These are phyloP conservation scores for Lipomyces anomalus DNA, from an alignment of 805 yeast genomes.

Conservation along the genomic window DNA sequence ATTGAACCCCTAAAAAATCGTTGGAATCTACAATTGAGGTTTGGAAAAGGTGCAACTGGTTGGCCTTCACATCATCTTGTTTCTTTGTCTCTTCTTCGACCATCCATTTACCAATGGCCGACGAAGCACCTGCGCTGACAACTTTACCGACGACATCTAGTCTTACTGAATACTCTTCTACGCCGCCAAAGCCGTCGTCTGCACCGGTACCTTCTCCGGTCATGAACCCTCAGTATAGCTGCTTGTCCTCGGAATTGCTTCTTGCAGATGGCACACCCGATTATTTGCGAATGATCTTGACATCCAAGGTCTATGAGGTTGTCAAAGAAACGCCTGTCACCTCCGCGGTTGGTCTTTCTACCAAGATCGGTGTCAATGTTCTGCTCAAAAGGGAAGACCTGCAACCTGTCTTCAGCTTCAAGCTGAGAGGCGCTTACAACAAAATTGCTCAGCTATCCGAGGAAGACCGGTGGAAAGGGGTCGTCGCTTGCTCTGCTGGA, in stretches of 20 bases:
- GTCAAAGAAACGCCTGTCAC: constrained; percentile 85
- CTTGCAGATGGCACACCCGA: constrained; percentile 65
- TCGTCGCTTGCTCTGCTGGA: constrained; percentile 97
- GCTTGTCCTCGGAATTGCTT: too few relatives aligned
- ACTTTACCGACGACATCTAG: too few relatives aligned
- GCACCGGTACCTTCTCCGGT: too few relatives aligned
- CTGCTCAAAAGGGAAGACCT: constrained; percentile 86
- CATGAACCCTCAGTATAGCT: too few relatives aligned
- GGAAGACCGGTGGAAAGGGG: constrained; percentile 68
- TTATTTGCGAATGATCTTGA: constrained; percentile 80
- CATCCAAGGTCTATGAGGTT: constrained; percentile 92
- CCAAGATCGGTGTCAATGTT: constrained; percentile 68
- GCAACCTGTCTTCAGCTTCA: constrained; percentile 91
- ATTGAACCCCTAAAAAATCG: too few relatives aligned
- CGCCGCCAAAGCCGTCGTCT: too few relatives aligned
- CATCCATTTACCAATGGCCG: too few relatives aligned
- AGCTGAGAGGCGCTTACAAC: constrained; percentile 94
- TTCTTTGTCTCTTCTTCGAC: too few relatives aligned
- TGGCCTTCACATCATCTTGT: too few relatives aligned
- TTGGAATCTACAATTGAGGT: too few relatives aligned
- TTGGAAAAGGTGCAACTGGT: too few relatives aligned
- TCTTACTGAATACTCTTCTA: constrained; percentile 12
- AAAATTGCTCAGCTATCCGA: constrained; percentile 78
- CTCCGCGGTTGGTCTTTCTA: constrained; percentile 66
- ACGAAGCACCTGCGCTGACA: too few relatives aligned